Evolutionary conservation across 2,329 filamentous ascomycete species (phyloP).

Genomic region (Rhynchosporium agropyri): DNA sequence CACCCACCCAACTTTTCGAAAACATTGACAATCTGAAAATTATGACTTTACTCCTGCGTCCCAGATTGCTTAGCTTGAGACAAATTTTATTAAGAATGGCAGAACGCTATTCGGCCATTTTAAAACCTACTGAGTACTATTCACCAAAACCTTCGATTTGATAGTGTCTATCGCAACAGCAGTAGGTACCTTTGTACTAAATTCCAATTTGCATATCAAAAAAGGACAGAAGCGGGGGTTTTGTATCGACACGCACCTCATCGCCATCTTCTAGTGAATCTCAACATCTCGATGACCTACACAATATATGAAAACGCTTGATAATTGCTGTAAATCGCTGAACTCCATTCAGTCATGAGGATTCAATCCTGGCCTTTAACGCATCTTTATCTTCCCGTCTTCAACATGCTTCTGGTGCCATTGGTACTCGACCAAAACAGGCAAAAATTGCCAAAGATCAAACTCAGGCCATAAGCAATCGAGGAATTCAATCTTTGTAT

Average conservation of each 20-base stretch:
- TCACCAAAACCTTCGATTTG: no score
- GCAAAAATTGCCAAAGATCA: constrained; percentile 89
- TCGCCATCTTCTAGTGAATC: neutral
- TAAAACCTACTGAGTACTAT: no score
- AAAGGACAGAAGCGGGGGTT: neutral
- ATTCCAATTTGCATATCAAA: neutral
- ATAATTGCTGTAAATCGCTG: neutral
- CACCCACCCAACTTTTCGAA: no score
- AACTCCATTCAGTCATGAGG: neutral
- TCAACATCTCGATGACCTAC: neutral
- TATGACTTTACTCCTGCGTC: no score
- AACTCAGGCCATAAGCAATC: constrained; percentile 96
- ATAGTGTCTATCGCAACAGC: no score
- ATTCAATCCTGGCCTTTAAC: constrained; percentile 16
- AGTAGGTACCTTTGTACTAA: no score
- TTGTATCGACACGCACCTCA: neutral
- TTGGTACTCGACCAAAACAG: constrained; percentile 90
- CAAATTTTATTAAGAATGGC: no score
- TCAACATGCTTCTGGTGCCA: constrained; percentile 52
- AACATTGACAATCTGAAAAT: no score
- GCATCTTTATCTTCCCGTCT: constrained; percentile 37
- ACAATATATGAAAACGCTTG: neutral
- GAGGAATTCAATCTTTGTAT: constrained; percentile 90
- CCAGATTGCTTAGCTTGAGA: no score
- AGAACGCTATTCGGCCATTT: no score